Conservation (phyloP, 805 yeast genomes). For the Candida qinlingensis region DNA sequence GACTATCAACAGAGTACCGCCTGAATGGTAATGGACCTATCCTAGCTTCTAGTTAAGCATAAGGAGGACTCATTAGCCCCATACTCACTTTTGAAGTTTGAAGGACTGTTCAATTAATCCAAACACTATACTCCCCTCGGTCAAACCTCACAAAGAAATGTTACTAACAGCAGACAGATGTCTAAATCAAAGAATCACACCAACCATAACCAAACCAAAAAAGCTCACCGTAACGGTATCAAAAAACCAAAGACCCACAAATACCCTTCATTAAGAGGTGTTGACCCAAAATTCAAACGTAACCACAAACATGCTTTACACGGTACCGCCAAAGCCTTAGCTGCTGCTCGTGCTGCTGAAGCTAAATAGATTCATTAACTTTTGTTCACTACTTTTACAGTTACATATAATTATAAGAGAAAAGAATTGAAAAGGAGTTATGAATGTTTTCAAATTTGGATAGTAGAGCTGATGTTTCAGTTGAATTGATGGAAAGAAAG, state of each 20-base stretch:
- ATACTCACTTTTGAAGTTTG: too few species aligned
- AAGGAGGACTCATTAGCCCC: too few species aligned
- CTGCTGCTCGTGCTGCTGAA: slow-evolving; percentile 61
- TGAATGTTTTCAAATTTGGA: background rate
- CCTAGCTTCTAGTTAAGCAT: too few species aligned
- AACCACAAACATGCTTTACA: slow-evolving; percentile 99
- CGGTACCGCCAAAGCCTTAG: slow-evolving; percentile 94
- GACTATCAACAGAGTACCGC: too few species aligned
- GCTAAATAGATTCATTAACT: slow-evolving; percentile 15
- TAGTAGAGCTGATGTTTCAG: background rate
- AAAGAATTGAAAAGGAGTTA: background rate
- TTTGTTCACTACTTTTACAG: background rate
- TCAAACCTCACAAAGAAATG: background rate
- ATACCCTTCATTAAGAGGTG: slow-evolving; percentile 98
- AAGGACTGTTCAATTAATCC: background rate
- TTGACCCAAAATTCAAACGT: slow-evolving; percentile 98
- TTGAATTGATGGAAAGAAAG: background rate
- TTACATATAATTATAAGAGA: background rate
- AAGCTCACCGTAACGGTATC: slow-evolving; percentile 99
- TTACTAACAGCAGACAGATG: slow-evolving; percentile 52
- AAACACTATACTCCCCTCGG: background rate
- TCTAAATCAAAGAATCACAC: slow-evolving; percentile 99
- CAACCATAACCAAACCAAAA: slow-evolving; percentile 98
- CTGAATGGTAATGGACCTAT: too few species aligned
- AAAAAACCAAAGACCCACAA: slow-evolving; percentile 98